Base-by-base conservation (phyloP, 345 rosid genomes). In the Corchorus capsularis region DNA sequence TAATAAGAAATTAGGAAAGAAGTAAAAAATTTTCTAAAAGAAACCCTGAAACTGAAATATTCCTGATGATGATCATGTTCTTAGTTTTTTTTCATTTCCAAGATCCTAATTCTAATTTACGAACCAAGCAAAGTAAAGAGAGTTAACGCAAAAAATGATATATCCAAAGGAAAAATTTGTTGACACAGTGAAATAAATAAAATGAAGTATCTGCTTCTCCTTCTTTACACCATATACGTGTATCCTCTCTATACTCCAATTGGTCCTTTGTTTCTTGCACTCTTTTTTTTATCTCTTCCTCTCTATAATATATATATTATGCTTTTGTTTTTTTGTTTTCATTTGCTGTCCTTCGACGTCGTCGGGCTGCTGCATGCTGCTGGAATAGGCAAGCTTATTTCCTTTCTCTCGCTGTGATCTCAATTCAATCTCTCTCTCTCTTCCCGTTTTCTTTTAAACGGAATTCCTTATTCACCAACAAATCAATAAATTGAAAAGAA, bases 381-480 rank as follows among this genome's bases (percentile, higher is more conserved):
- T 71, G 77, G 69, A 19, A 64, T 70, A 46, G 49, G 72, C 79
- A 54, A 79, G 69, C 79, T 77, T 84, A 79, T 82, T 83, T 75
- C 49, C 73, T 57, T 49, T 27, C 27, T 27, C 27, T 27, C 27
- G 27, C 43, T 39, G 6, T 74, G 71, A 27, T 72, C 81, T 57
- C 64, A 8, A 74, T 66, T 71, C 81, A 79, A 79, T 75, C 62
- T 61, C 61, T 45, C 41, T 46, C 55, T 46, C 39, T 60, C 43
- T 43, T 63, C 63, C 84, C 77, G 75, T 68, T 75, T 54, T 72
- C 79, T 73, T 77, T 80, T 49, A 67, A 85, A 73, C 83, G 83
- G 74, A 35, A 69, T 53, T 53, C 73, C 69, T 86, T 83, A 83
- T 83, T 83, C 78, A 76, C 77, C 83, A 86, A 81, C 82, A 83